phyloP scores from a whole-genome alignment of 1,284 basidiomycete genomes.

The Neonothopanus nambi region DNA sequence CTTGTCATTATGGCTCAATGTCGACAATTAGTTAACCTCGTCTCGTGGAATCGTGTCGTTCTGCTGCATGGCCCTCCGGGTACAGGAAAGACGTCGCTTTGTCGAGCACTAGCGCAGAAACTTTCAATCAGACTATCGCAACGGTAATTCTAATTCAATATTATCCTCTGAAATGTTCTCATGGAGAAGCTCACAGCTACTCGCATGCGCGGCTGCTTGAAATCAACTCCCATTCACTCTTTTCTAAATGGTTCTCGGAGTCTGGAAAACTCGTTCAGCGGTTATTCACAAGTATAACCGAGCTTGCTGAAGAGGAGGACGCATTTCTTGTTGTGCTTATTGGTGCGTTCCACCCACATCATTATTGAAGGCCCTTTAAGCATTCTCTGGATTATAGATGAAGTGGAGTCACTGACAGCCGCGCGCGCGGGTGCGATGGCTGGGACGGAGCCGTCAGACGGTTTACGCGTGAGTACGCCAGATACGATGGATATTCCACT shows the following conservation, averaged over 20 bases:
- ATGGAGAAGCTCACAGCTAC: slow-evolving; percentile 55
- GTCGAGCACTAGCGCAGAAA: slow-evolving; percentile 94
- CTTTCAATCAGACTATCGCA: slow-evolving; percentile 87
- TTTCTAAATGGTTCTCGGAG: slow-evolving; percentile 98
- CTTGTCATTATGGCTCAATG: slow-evolving; percentile 8
- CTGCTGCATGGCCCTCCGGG: slow-evolving; percentile 96
- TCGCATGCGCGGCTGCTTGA: slow-evolving; percentile 86
- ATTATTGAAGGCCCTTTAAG: too few species aligned
- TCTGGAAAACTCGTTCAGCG: slow-evolving; percentile 97
- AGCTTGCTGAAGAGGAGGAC: slow-evolving; percentile 87
- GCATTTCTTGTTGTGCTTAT: slow-evolving; percentile 95
- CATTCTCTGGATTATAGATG: slow-evolving; percentile 56
- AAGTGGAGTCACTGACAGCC: slow-evolving; percentile 95
- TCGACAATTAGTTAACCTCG: slow-evolving; percentile 69
- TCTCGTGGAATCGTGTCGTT: slow-evolving; percentile 94
- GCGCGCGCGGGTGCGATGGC: slow-evolving; percentile 92
- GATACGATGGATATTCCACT: not conserved
- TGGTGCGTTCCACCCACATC: too few species aligned
- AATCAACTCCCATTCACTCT: slow-evolving; percentile 96
- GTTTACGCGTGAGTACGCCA: slow-evolving; percentile 70
- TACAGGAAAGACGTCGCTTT: slow-evolving; percentile 96
- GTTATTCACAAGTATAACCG: slow-evolving; percentile 86
- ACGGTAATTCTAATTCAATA: slow-evolving; percentile 49
- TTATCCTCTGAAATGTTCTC: not conserved
- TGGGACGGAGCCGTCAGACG: slow-evolving; percentile 94